phyloP scores from a whole-genome alignment of 1,284 basidiomycete species.

The Ustilago xerochloae region DNA sequence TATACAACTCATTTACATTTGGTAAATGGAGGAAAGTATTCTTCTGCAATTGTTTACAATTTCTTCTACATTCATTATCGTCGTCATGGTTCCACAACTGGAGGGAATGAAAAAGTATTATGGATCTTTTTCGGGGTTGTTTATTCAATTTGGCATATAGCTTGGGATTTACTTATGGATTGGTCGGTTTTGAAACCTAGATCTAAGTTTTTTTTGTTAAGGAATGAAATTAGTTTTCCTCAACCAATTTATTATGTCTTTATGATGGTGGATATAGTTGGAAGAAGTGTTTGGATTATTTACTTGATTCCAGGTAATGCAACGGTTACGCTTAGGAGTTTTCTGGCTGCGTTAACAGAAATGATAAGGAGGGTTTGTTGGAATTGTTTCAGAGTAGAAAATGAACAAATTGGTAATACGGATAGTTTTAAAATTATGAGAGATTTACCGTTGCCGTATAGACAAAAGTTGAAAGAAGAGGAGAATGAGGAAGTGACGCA shows the following conservation, averaged over 20 bases:
- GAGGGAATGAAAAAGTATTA: slow-evolving; percentile 26
- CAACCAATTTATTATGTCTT: slow-evolving; percentile 71
- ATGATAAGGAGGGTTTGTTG: slow-evolving; percentile 85
- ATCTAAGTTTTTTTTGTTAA: slow-evolving; percentile 76
- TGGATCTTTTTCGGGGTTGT: slow-evolving; percentile 74
- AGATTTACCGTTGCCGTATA: slow-evolving; percentile 57
- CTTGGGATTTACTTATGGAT: slow-evolving; percentile 78
- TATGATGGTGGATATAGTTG: slow-evolving; percentile 75
- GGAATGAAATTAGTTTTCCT: slow-evolving; percentile 74
- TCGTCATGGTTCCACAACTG: slow-evolving; percentile 44
- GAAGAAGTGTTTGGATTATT: slow-evolving; percentile 84
- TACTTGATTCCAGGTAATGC: slow-evolving; percentile 76
- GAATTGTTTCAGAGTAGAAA: slow-evolving; percentile 87
- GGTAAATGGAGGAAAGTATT: slow-evolving; percentile 77
- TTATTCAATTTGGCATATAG: slow-evolving; percentile 78
- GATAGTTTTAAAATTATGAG: slow-evolving; percentile 61
- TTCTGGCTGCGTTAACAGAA: slow-evolving; percentile 80
- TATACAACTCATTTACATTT: slow-evolving; percentile 77
- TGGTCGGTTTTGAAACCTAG: slow-evolving; percentile 76
- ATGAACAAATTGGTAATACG: slow-evolving; percentile 76
- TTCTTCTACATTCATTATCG: slow-evolving; percentile 66
- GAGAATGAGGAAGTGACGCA: neutral
- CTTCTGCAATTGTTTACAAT: slow-evolving; percentile 57
- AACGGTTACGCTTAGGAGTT: slow-evolving; percentile 74
- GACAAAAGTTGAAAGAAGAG: slow-evolving; percentile 21